Conservation (phyloP, 192 early-diverging fungal species). For the Entomortierella lignicola region DNA sequence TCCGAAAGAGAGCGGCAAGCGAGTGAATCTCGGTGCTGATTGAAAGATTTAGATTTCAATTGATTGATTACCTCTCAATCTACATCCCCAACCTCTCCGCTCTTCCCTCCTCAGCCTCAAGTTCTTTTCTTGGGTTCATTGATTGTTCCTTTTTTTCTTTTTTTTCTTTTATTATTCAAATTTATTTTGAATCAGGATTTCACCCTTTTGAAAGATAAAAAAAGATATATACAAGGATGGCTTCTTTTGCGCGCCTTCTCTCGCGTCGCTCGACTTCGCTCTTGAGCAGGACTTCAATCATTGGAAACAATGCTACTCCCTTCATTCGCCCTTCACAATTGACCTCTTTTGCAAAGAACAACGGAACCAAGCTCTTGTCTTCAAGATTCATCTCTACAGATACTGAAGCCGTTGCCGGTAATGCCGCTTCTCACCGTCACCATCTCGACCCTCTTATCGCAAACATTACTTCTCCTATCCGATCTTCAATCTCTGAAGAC, state of each 20-base stretch:
- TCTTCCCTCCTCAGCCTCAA: too few species aligned
- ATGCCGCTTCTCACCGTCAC: conserved; percentile 33
- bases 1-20: too few species aligned
- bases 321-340: conserved; percentile 3
- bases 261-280: conserved; percentile 44
- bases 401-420: not conserved
- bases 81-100: too few species aligned
- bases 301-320: too few species aligned
- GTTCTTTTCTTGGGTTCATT: too few species aligned
- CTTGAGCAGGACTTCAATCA: conserved; percentile 29
- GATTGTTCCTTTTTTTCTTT: too few species aligned
- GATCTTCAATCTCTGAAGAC: conserved; percentile 40
- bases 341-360: conserved; percentile 6
- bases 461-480: conserved; percentile 17
- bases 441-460: conserved; percentile 23
- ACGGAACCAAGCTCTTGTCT: conserved; percentile 9
- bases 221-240: conserved; percentile 14
- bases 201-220: too few species aligned
- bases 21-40: too few species aligned
- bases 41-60: too few species aligned
- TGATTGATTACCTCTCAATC: too few species aligned
- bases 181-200: too few species aligned
- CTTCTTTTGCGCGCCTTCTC: conserved; percentile 49
- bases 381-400: conserved; percentile 35
- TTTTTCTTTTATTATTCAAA: too few species aligned